Base-by-base conservation (phyloP, 257 asterid species). In the Capsicum baccatum region DNA sequence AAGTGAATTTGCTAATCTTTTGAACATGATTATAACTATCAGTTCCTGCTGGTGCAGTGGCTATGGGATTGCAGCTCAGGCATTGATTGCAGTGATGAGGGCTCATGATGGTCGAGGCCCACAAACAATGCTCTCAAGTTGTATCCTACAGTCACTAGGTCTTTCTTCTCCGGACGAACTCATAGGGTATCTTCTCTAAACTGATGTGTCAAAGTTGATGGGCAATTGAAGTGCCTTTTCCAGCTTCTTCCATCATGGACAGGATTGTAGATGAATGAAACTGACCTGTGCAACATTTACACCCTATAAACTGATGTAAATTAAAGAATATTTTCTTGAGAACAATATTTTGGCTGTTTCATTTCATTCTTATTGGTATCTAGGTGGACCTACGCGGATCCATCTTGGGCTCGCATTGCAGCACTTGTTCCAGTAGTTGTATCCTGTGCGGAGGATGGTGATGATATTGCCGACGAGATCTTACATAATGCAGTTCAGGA, bases 311-410 rank as follows among this genome's bases (percentile, higher is more conserved):
- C 48, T 76, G 63, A 76, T 76, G 81, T 26, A 54, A 44, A 71
- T 44, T 52, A 14, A 26, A 76, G 64, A 76, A 76, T 52, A 26
- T 52, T 21, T 74, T 6, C 48, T 8, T 33, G 21, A 76, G 81
- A 76, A 21, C 81, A 76, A 52, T 52, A 52, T 76, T 21, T 76
- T 16, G 13, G 26, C 26, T 76, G 63, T 52, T 52, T 26, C 81
- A 52, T 76, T 76, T 26, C 86, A 86, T 87, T 89, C 91, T 93
- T 86, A 85, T 93, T 90, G 92, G 92, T 89, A 90, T 89, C 90
- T 91, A 96, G 99, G 98, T 96, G 99, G 99, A 94, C 98, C 86
- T 96, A 96, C 89, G 98, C 94, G 89, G 99, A 96, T 92, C 86
- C 98, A 86, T 94, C 99, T 50, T 96, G 99, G 99, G 98, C 98